Evolutionary conservation across 208 protist genomes (phyloP).

Genomic region (Leishmania gerbilli): DNA sequence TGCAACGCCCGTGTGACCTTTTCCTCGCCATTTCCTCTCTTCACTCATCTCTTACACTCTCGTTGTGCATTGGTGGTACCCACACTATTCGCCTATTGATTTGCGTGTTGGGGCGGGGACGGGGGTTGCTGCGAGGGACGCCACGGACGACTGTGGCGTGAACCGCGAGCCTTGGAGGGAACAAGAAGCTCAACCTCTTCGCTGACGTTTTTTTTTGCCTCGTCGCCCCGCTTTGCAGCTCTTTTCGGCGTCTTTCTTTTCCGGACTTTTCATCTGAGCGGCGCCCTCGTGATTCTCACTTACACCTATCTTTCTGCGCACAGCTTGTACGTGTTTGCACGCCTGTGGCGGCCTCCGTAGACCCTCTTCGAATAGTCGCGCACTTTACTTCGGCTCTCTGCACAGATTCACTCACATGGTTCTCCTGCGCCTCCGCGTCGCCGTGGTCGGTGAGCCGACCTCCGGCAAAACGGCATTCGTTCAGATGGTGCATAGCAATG

Average conservation of each 20-base stretch:
- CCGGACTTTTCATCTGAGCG: not conserved
- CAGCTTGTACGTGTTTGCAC: not conserved
- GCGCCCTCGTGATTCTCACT: not conserved
- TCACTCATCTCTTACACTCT: not conserved
- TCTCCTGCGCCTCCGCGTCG: constrained; percentile 79
- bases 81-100: not conserved
- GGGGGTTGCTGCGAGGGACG: not conserved
- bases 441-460: constrained; percentile 86
- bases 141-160: not conserved
- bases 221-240: not conserved
- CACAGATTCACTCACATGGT: constrained; percentile 59
- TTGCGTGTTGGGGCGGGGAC: not conserved
- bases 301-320: not conserved
- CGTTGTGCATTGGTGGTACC: not conserved
- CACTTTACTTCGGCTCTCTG: not conserved
- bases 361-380: not conserved
- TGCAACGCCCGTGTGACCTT: not conserved
- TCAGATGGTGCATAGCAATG: constrained; percentile 92
- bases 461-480: constrained; percentile 92
- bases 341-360: not conserved
- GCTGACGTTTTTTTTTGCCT: not conserved
- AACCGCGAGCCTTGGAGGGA: too few species aligned
- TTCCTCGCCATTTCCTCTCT: not conserved
- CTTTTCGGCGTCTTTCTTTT: too few species aligned
- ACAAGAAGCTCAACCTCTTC: not conserved